Evolutionary conservation across 1,284 basidiomycete species (phyloP), one percentile per base, ranked within the genome.

Genomic region (Coriolopsis trogii): DNA sequence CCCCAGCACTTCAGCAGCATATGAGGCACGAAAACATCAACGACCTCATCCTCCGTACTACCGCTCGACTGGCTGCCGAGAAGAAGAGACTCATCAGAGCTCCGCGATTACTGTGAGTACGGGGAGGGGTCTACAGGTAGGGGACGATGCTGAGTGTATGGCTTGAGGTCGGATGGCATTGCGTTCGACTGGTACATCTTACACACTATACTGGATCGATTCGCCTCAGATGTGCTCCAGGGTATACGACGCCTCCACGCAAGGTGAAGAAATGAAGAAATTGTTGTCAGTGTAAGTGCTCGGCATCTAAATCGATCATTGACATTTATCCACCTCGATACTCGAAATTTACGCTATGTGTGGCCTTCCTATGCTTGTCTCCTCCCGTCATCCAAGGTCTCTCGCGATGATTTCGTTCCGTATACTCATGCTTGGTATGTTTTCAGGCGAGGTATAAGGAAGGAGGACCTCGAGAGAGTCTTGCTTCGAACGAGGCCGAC

Each of bases 181-280:
- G 36, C 46, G 2, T 64, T 64, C 25, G 61, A 63, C 24, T 64
- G 63, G 63, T 64, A 45, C 18, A 54, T 56, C n/a, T n/a, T n/a
- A n/a, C n/a, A n/a, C 13, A n/a, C n/a, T 34, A 8, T 18, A 18
- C 16, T 9, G 9, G n/a, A 10, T 34, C 33, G 20, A 18, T 36
- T 38, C 6, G 15, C 6, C 15, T 26, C 21, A 41, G 29, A 6
- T 24, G 12, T 26, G 10, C 18, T 16, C 23, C 30, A 64, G 63
- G 63, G 41, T 57, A 6, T 49, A 42, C 12, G 63, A 64, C 40
- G 31, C 30, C 16, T 53, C 56, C 1, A 56, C 55, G 9, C 54
- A 52, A 21, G 33, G 43, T 31, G 56, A 63, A 31, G 46, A 51
- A 26, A 28, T 59, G 29, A 51, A 45, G 16, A 26, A 21, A 1